Evolutionary conservation across 148 eudicot species (phyloP).

Genomic region (Vaccinium myrtillus): DNA sequence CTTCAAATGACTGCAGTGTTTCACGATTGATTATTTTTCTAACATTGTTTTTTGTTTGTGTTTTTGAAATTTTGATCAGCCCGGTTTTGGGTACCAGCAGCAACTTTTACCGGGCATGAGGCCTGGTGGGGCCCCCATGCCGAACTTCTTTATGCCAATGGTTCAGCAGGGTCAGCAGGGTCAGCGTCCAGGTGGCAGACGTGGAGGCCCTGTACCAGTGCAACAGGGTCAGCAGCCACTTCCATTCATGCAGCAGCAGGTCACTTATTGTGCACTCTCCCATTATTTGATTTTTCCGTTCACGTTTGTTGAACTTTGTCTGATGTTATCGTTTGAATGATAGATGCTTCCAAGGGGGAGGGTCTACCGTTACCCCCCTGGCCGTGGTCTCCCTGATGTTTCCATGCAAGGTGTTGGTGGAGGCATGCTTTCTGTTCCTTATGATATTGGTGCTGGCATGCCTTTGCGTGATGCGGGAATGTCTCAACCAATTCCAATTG

Average conservation of each 20-base stretch:
- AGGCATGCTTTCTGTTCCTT: conserved; percentile 59
- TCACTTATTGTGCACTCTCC: background rate
- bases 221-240: conserved; percentile 68
- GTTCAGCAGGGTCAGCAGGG: conserved; percentile 75
- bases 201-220: conserved; percentile 46
- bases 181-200: conserved; percentile 74
- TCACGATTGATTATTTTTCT: background rate
- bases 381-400: conserved; percentile 52
- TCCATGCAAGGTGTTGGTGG: conserved; percentile 49
- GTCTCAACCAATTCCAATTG: conserved; percentile 54
- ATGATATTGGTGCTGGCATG: conserved; percentile 65
- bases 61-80: conserved; percentile 30
- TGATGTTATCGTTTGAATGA: background rate
- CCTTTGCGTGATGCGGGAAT: conserved; percentile 52
- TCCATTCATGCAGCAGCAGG: conserved; percentile 74
- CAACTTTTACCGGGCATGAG: conserved; percentile 80
- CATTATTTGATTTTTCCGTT: background rate
- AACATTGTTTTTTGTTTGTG: background rate
- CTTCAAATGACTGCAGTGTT: conserved; percentile 4
- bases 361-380: conserved; percentile 48
- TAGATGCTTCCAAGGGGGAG: conserved; percentile 81
- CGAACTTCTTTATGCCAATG: conserved; percentile 77
- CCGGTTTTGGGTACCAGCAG: conserved; percentile 80
- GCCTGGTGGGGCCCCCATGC: conserved; percentile 66
- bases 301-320: background rate